phyloP scores from a whole-genome alignment of 2,329 filamentous ascomycete genomes.

The Cryphonectria japonica region DNA sequence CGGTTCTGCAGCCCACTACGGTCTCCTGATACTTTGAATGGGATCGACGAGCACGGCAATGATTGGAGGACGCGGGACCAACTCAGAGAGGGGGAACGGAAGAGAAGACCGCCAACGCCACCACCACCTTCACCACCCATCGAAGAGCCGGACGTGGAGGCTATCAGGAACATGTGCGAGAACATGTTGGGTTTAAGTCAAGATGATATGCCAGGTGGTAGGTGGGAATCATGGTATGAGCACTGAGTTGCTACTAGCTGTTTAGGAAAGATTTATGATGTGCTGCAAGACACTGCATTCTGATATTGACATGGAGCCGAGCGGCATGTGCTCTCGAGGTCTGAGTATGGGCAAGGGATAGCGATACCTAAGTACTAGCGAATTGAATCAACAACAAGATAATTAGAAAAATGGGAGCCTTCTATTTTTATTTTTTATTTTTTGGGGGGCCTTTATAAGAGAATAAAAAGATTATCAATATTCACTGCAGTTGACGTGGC shows the following conservation, averaged over 20 bases:
- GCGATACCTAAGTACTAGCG: no score
- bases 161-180: background rate
- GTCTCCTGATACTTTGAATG: background rate
- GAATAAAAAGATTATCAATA: no score
- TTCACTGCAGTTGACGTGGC: no score
- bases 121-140: background rate
- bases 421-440: no score
- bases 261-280: background rate
- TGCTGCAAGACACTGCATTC: no score
- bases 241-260: background rate
- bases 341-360: no score
- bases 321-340: no score
- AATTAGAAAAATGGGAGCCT: background rate
- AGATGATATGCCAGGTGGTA: background rate
- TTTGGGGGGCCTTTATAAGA: no score
- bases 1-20: background rate
- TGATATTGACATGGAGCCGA: no score
- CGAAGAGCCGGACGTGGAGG: background rate
- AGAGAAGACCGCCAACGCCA: background rate
- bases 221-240: conserved; percentile 5
- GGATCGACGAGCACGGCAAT: background rate
- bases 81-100: background rate
- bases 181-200: background rate
- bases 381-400: background rate
- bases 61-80: background rate